Evolutionary conservation across 2,329 filamentous ascomycete species (phyloP).

Genomic region (Cladosporium sp.): DNA sequence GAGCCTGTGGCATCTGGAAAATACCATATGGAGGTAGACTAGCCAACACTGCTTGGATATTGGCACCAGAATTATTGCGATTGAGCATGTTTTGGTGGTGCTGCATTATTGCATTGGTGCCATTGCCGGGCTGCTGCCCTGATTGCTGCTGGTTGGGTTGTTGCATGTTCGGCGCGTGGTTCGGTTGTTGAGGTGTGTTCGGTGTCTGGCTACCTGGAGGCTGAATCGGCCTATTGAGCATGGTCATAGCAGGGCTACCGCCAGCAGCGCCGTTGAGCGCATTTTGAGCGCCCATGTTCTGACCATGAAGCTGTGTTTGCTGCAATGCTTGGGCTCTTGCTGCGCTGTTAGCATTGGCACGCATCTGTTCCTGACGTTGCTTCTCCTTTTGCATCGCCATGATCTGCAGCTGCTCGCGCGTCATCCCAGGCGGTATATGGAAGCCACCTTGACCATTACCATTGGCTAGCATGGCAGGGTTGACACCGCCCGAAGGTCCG

Average conservation of each 20-base stretch:
- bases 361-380: constrained; percentile 34
- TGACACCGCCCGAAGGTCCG: constrained; percentile 19
- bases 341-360: constrained; percentile 31
- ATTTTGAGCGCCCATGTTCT: constrained; percentile 42
- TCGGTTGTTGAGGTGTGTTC: constrained; percentile 29
- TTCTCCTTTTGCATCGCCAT: constrained; percentile 33
- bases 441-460: constrained; percentile 14
- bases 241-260: constrained; percentile 44
- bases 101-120: constrained; percentile 23
- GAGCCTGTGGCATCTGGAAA: constrained; percentile 2
- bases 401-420: constrained; percentile 25
- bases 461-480: constrained; percentile 35
- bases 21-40: constrained; percentile 22
- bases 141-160: constrained; percentile 21
- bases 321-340: constrained; percentile 37
- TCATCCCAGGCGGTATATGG: constrained; percentile 16
- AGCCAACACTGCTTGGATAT: constrained; percentile 23
- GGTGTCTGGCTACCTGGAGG: constrained; percentile 39
- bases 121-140: constrained; percentile 23
- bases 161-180: constrained; percentile 16
- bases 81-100: constrained; percentile 30
- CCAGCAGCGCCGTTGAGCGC: constrained; percentile 31
- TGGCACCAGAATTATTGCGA: constrained; percentile 24
- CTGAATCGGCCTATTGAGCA: constrained; percentile 46
- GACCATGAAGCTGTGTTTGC: constrained; percentile 42